Evolutionary conservation across 345 rosid genomes (phyloP), one percentile per base, ranked within the genome.

Genomic region (Iberis pinnata): DNA sequence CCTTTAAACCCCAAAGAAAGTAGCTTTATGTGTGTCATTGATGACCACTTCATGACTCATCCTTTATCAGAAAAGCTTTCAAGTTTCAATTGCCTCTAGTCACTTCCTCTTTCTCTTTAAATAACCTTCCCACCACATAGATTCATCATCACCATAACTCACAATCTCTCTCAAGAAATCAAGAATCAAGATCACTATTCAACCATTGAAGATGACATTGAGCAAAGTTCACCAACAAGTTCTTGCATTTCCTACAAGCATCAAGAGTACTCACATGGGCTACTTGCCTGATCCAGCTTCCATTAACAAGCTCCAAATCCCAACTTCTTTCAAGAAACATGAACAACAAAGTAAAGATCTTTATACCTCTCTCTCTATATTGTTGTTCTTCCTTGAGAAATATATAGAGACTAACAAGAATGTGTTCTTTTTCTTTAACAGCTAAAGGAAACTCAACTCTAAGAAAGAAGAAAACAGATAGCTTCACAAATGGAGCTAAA

Each of bases 381-480:
- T 38, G 8, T 1, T 39, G 1, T 0, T 37, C 40, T 49, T 47
- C 6, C 33, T 8, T 14, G 3, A 18, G 0, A 20, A 1, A n/a
- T n/a, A n/a, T n/a, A n/a, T n/a, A 17, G 10, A 55, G 1, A 1
- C 43, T 43, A 43, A 56, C 43, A 65, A 55, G 25, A 12, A 57
- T 22, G 5, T 11, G 19, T 31, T 40, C 18, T 3, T 43, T 2
- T 33, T 18, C 0, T 49, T 27, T 31, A 19, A 22, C 66, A 70
- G 67, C 3, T 17, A 66, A 27, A 67, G 53, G 37, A 12, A 67
- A 64, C 38, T 53, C 70, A 1, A 33, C 62, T 38, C 64, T 63
- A 6, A 35, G 67, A 40, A 65, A 73, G 16, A 78, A 60, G 66
- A 65, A 70, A 49, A 69, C 61, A 5, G 76, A 78, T 41, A 36